phyloP scores from a whole-genome alignment of 768 basidiomycete genomes.

The Rhodotorula graminis region DNA sequence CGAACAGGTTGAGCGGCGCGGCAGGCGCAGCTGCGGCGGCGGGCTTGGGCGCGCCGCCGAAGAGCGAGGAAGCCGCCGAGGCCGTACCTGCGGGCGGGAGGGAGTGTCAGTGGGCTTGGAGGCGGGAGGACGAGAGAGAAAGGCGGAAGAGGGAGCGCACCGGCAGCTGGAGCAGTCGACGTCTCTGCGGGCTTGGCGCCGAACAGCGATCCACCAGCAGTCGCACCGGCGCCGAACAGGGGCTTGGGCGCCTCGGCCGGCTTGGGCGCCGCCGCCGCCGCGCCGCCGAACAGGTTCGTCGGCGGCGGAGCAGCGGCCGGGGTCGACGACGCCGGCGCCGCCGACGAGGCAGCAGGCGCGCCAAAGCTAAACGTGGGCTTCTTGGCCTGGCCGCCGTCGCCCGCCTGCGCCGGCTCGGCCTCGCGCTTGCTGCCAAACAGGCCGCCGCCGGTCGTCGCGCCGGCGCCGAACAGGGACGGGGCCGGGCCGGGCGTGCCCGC shows the following conservation, averaged over 20 bases:
- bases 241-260: slow-evolving; percentile 1
- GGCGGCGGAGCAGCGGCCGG: not conserved
- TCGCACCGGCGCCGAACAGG: slow-evolving; percentile 7
- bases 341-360: not conserved
- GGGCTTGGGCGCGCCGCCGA: not conserved
- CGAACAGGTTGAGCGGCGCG: not conserved
- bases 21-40: not conserved
- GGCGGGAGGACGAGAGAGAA: not conserved
- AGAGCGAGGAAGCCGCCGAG: not conserved
- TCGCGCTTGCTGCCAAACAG: slow-evolving; percentile 32
- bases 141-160: not conserved
- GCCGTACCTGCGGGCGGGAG: not conserved
- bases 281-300: not conserved
- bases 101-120: no score
- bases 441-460: slow-evolving; percentile 8
- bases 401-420: slow-evolving; percentile 1
- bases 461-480: slow-evolving; percentile 17
- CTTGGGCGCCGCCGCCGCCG: not conserved
- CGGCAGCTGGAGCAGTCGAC: not conserved
- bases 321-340: not conserved
- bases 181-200: slow-evolving; percentile 25
- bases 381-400: not conserved
- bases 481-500: slow-evolving; percentile 3
- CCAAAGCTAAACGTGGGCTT: slow-evolving; percentile 29
- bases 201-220: not conserved